Conservation (phyloP, 306 rosid genomes). For the Vigna radiata region DNA sequence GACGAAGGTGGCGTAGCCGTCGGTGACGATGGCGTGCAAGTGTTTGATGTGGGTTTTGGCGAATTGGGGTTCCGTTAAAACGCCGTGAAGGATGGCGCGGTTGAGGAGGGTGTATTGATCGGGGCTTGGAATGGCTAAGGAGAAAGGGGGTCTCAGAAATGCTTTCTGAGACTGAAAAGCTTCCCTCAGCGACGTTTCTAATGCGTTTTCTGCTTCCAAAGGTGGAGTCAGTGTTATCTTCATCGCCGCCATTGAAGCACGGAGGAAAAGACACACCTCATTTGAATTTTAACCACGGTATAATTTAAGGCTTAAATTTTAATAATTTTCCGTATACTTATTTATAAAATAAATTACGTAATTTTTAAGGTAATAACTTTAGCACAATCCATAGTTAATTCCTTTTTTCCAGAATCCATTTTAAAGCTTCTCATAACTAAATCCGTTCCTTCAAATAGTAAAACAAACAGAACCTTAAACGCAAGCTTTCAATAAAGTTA, state of each 20-base stretch:
- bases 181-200: slow-evolving; percentile 58
- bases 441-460: too few relatives aligned
- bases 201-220: slow-evolving; percentile 61
- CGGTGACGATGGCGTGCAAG: slow-evolving; percentile 76
- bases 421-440: too few relatives aligned
- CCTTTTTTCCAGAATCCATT: too few relatives aligned
- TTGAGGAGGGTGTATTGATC: slow-evolving; percentile 65
- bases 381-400: too few relatives aligned
- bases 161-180: slow-evolving; percentile 63
- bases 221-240: slow-evolving; percentile 44
- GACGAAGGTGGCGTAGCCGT: slow-evolving; percentile 63
- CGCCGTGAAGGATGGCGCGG: slow-evolving; percentile 66
- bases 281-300: too few relatives aligned
- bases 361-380: too few relatives aligned
- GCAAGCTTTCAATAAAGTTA: too few relatives aligned
- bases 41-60: slow-evolving; percentile 77
- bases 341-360: too few relatives aligned
- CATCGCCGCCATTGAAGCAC: slow-evolving; percentile 33
- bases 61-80: slow-evolving; percentile 64
- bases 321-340: too few relatives aligned
- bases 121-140: slow-evolving; percentile 58
- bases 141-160: slow-evolving; percentile 71
- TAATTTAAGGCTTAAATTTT: too few relatives aligned
- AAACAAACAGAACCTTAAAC: too few relatives aligned
- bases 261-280: background rate